Evolutionary conservation across 805 yeast genomes (phyloP), one percentile per base, ranked within the genome.

Genomic region (Starmerella scarabaei): DNA sequence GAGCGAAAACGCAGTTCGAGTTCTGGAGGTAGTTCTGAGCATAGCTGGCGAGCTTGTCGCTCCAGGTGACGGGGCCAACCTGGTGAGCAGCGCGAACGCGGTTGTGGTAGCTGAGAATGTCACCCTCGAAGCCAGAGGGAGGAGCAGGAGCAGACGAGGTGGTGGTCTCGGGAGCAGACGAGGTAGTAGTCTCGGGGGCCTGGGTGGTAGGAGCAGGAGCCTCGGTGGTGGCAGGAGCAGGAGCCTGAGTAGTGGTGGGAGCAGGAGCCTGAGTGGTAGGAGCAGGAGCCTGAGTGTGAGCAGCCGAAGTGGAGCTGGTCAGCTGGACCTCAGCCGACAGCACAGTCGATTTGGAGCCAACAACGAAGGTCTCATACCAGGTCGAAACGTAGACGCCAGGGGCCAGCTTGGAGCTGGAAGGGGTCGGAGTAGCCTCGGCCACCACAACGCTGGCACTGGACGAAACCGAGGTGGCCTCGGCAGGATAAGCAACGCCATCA

Each of bases 61-160:
- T 65, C 88, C 91, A 80, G 2, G 58, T 31, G 36, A 81, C 59
- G 14, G 56, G 60, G 9, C 64, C 61, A 12, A 70, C 80, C 29
- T 63, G 56, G 58, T 77, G 84, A 17, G 54, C 49, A 3, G 69
- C 61, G 58, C 86, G 67, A 52, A 68, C 67, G 26, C 56, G 47
- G 60, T 80, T 80, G 64, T 80, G 88, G 47, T 68, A 73, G 41
- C 61, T 63, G 44, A 81, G 65, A 47, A 79, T 71, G 26, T 41
- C 49, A 36, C 36, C 28, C 37, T 45, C 52, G 37, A 51, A 46
- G 28, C 31, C 30, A 12, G 40, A 12, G 26, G 36, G 18, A 29
- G 47, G n/a, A 21, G 49, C 16, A 21, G 47, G 21, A 18, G 51
- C 33, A 21, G 55, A 30, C 20, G 49, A 15, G 7, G 59, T 16